Base-by-base conservation (phyloP, 1,284 basidiomycete species). In the Ceratobasidium sp. region DNA sequence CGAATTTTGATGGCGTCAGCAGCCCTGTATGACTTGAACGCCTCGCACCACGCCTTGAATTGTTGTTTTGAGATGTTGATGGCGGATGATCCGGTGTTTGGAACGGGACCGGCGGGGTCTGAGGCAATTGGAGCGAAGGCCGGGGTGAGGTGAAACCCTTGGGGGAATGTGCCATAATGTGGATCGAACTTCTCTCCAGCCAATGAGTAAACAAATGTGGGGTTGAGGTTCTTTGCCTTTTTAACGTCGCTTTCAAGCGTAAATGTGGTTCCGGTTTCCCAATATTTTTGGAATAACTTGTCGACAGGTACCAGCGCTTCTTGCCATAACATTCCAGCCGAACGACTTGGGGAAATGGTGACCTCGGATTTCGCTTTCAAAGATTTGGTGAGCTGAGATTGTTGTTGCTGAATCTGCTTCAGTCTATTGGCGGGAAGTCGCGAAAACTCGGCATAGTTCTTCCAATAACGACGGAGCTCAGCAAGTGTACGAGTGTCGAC, bases 61-160 rank as follows among this genome's bases (percentile, higher is more conserved):
- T 73, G 71, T 14, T 50, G 41, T 15, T 63, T 73, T 19, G 24
- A 33, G 4, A 44, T 15, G 31, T 51, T 45, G 9, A 72, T 36
- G 29, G 44, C 31, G 5, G 57, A 56, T 17, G 29, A 29, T 17
- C 48, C 59, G 6, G 56, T 45, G 1, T 5, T 22, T 11, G 47
- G 27, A 22, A 15, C 0, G 50, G 27, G 1, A 15, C 8, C 9
- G 2, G 53, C 17, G 1, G 11, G 11, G 29, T 44, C 41, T 1
- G 33, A 31, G 6, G 4, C 7, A n/a, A 60, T 47, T 8, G 67
- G 54, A 1, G 54, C 29, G 2, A 71, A 29, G 1, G 67, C 67
- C 6, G 65, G 33, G 14, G 31, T 33, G n/a, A 67, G 14, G 22
- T 67, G 51, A 50, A 67, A 67, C 2, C 65, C 65, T 44, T 36